These are phyloP conservation scores for Cutaneotrichosporon spelunceum DNA, from an alignment of 1,284 basidiomycete genomes.

Conservation along the genomic window DNA sequence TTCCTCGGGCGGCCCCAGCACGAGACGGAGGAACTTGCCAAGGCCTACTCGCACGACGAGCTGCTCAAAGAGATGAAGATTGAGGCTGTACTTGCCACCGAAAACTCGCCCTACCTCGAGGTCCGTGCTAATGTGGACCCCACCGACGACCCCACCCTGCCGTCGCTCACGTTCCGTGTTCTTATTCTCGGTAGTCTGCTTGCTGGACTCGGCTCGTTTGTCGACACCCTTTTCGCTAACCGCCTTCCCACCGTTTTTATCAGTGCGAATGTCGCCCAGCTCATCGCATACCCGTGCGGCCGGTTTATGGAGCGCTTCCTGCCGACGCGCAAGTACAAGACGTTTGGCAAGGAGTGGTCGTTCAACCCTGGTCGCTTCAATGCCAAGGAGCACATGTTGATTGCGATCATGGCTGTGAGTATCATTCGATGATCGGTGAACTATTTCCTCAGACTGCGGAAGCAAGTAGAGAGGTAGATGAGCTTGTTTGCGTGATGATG, in stretches of 20 bases:
- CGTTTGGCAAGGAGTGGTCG: slow-evolving; percentile 24
- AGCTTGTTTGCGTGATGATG: too few species aligned
- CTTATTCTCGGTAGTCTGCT: slow-evolving; percentile 63
- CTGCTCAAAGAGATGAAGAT: slow-evolving; percentile 37
- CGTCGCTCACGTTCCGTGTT: slow-evolving; percentile 78
- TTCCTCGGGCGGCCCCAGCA: slow-evolving; percentile 33
- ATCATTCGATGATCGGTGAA: background rate
- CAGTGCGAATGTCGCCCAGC: slow-evolving; percentile 38
- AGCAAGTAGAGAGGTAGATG: too few species aligned
- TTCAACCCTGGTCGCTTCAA: slow-evolving; percentile 57
- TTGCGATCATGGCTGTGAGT: slow-evolving; percentile 38
- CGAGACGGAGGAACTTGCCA: slow-evolving; percentile 22
- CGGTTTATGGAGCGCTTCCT: slow-evolving; percentile 23
- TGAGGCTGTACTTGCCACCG: slow-evolving; percentile 39
- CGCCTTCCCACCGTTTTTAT: slow-evolving; percentile 37
- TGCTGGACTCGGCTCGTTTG: slow-evolving; percentile 59
- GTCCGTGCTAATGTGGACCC: slow-evolving; percentile 77
- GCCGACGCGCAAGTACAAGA: background rate
- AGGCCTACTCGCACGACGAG: slow-evolving; percentile 18
- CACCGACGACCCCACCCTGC: slow-evolving; percentile 72
- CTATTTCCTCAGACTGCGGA: too few species aligned
- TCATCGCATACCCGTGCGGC: slow-evolving; percentile 33
- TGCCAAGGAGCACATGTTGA: slow-evolving; percentile 47
- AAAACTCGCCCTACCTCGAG: slow-evolving; percentile 75
- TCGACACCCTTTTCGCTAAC: slow-evolving; percentile 59